A percentile compares a stretch with the other conserved stretches of the same genome.
These are phyloP conservation scores for Dalechampia spathulata DNA, from an alignment of 441 rosid species.

Conservation along the genomic window DNA sequence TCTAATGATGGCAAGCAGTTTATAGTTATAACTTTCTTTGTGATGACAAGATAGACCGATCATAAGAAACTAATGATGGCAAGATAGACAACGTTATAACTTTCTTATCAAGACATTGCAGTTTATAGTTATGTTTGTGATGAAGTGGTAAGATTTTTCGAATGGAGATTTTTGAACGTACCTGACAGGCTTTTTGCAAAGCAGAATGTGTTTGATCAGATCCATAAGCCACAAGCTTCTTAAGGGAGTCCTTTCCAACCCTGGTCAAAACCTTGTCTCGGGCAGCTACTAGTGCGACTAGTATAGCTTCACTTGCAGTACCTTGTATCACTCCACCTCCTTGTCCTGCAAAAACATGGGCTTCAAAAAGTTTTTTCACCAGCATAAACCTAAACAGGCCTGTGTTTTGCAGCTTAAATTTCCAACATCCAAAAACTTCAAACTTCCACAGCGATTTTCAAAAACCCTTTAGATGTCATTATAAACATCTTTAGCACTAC, in stretches of 20 bases:
- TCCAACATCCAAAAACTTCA: not conserved
- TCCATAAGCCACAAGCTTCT: constrained; percentile 65
- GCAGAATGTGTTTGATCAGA: constrained; percentile 93
- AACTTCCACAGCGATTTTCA: not conserved
- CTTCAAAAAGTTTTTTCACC: constrained; percentile 3
- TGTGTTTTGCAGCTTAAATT: constrained; percentile 2
- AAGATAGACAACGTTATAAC: too few relatives aligned
- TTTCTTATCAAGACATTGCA: too few relatives aligned
- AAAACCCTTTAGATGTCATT: too few relatives aligned
- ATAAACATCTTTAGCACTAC: too few relatives aligned
- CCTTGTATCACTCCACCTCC: constrained; percentile 94
- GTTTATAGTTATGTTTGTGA: too few relatives aligned
- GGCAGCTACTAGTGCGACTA: constrained; percentile 71
- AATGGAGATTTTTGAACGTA: constrained; percentile 17
- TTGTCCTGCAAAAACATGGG: constrained; percentile 40
- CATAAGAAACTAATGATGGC: too few relatives aligned
- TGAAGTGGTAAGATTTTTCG: not conserved
- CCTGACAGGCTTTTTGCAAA: constrained; percentile 84
- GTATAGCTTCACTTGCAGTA: constrained; percentile 84
- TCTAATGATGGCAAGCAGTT: too few relatives aligned
- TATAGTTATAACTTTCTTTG: too few relatives aligned
- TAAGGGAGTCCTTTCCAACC: constrained; percentile 44
- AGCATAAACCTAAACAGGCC: not conserved
- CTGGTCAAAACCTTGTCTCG: constrained; percentile 45
- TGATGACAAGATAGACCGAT: too few relatives aligned